Evolutionary conservation across 495 filamentous ascomycete species (phyloP).

Genomic region (Lophium mytilinum): DNA sequence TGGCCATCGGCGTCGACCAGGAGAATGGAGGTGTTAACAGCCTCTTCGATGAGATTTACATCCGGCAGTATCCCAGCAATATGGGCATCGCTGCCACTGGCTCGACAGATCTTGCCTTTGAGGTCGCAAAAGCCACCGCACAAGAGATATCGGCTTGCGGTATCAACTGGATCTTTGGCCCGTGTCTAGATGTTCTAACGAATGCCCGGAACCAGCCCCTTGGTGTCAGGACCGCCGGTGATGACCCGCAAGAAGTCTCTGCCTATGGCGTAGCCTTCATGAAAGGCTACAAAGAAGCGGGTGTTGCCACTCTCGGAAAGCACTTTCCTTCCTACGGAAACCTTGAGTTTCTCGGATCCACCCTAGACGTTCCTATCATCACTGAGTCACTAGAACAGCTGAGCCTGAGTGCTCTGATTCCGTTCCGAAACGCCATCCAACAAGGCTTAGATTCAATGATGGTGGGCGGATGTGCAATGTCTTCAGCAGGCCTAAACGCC

Average conservation of each 20-base stretch:
- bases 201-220: slow-evolving; percentile 82
- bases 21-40: slow-evolving; percentile 95
- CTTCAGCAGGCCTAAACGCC: slow-evolving; percentile 76
- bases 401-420: slow-evolving; percentile 72
- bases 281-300: slow-evolving; percentile 82
- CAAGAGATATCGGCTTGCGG: slow-evolving; percentile 79
- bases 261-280: slow-evolving; percentile 79
- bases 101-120: slow-evolving; percentile 66
- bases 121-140: slow-evolving; percentile 77
- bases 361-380: slow-evolving; percentile 80
- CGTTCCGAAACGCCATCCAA: slow-evolving; percentile 76
- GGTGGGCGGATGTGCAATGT: slow-evolving; percentile 81
- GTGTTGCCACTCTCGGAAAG: slow-evolving; percentile 77
- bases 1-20: slow-evolving; percentile 80
- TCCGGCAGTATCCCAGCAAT: slow-evolving; percentile 82
- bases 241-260: slow-evolving; percentile 85
- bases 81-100: slow-evolving; percentile 87
- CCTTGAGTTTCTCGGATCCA: slow-evolving; percentile 81
- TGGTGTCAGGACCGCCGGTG: slow-evolving; percentile 72
- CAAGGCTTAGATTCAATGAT: slow-evolving; percentile 87
- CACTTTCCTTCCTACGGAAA: slow-evolving; percentile 92
- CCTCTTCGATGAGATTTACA: slow-evolving; percentile 82
- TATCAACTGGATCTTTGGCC: slow-evolving; percentile 84
- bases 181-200: slow-evolving; percentile 81
- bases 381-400: slow-evolving; percentile 85